Evolutionary conservation across 2,329 filamentous ascomycete genomes (phyloP).

Genomic region (Sporothrix globosa): DNA sequence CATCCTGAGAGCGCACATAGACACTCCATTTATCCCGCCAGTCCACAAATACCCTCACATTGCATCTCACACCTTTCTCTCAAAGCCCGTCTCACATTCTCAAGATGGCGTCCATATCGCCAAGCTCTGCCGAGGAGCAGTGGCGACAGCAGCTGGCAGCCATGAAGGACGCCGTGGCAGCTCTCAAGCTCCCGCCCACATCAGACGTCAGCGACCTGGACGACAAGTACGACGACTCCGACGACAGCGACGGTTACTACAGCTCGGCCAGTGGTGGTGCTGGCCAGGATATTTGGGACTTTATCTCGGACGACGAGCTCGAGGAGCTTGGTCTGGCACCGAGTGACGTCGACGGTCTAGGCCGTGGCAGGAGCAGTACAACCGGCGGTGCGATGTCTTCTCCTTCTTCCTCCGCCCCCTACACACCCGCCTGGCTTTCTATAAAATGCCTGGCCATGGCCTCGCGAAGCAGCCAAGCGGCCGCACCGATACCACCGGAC

Average conservation of each 20-base stretch:
- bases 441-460: slow-evolving; percentile 70
- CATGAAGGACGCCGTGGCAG: slow-evolving; percentile 84
- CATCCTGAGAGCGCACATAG: not conserved
- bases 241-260: slow-evolving; percentile 67
- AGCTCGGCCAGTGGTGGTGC: slow-evolving; percentile 54
- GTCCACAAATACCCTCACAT: not conserved
- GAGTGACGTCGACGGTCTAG: slow-evolving; percentile 42
- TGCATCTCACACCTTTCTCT: slow-evolving; percentile 4
- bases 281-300: slow-evolving; percentile 88
- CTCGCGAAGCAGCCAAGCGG: slow-evolving; percentile 61
- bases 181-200: slow-evolving; percentile 59
- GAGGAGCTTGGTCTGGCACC: slow-evolving; percentile 57
- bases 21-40: not conserved
- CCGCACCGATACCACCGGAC: slow-evolving; percentile 52
- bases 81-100: not conserved
- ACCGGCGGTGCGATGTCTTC: not conserved
- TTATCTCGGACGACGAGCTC: slow-evolving; percentile 77
- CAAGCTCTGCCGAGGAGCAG: slow-evolving; percentile 46
- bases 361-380: slow-evolving; percentile 40
- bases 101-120: slow-evolving; percentile 28
- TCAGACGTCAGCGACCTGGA: slow-evolving; percentile 41
- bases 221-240: slow-evolving; percentile 52
- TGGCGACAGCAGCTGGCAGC: slow-evolving; percentile 85
- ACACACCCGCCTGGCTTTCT: slow-evolving; percentile 71
- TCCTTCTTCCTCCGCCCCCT: slow-evolving; percentile 41